These are phyloP conservation scores for Hanseniaspora guilliermondii DNA, from an alignment of 805 yeast genomes.

Conservation along the genomic window DNA sequence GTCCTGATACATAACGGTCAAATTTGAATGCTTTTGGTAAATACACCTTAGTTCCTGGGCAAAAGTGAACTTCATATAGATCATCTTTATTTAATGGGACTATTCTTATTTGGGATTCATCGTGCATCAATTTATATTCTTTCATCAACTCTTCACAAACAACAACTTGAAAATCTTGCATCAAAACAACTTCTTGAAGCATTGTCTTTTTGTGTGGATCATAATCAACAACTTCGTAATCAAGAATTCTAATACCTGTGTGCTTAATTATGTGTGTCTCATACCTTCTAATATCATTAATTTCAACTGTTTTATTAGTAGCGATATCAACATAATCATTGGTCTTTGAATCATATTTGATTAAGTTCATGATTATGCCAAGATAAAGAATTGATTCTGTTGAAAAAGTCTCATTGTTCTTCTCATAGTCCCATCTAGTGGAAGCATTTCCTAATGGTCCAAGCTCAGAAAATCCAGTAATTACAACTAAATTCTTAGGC, in stretches of 20 bases:
- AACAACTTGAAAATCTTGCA: constrained; percentile 75
- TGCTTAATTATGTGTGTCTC: constrained; percentile 66
- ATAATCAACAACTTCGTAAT: constrained; percentile 44
- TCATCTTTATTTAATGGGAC: constrained; percentile 42
- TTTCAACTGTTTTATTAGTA: constrained; percentile 65
- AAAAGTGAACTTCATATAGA: constrained; percentile 53
- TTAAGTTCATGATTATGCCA: constrained; percentile 91
- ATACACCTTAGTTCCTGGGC: constrained; percentile 66
- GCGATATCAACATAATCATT: constrained; percentile 77
- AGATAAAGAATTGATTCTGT: constrained; percentile 80
- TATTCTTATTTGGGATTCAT: constrained; percentile 55
- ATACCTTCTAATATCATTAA: constrained; percentile 64
- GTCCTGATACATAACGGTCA: constrained; percentile 30
- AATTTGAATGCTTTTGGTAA: constrained; percentile 47
- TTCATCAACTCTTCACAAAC: constrained; percentile 73
- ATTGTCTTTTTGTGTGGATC: constrained; percentile 71
- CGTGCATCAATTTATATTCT: constrained; percentile 70
- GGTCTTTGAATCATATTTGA: constrained; percentile 39
- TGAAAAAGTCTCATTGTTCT: constrained; percentile 59
- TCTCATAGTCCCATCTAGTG: constrained; percentile 92
- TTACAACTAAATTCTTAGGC: constrained; percentile 64
- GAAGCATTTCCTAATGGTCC: constrained; percentile 90
- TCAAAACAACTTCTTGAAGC: constrained; percentile 73
- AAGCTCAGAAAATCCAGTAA: constrained; percentile 81
- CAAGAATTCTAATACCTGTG: constrained; percentile 74